Conservation (phyloP, 257 asterid species). For the Paulownia fortunei region DNA sequence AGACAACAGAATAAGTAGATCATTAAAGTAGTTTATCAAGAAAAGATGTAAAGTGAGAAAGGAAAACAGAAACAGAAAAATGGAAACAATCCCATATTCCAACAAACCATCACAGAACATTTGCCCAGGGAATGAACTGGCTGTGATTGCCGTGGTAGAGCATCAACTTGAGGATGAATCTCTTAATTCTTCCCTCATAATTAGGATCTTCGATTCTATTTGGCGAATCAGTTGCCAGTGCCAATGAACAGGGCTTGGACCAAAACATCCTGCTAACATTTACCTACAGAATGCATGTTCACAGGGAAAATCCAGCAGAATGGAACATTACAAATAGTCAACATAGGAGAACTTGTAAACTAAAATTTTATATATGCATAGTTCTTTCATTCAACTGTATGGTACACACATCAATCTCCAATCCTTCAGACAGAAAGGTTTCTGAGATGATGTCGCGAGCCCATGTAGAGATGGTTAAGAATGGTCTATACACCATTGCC, state of each 20-base stretch:
- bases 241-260: slow-evolving; percentile 77
- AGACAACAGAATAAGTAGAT: no score
- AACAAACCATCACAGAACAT: slow-evolving; percentile 30
- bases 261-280: slow-evolving; percentile 75
- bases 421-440: not conserved
- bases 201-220: slow-evolving; percentile 63
- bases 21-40: no score
- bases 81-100: slow-evolving; percentile 11
- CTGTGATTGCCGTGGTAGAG: slow-evolving; percentile 77
- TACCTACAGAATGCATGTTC: slow-evolving; percentile 44
- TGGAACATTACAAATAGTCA: not conserved
- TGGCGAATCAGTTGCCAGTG: slow-evolving; percentile 64
- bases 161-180: slow-evolving; percentile 59
- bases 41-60: not conserved
- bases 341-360: not conserved
- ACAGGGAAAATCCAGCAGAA: not conserved
- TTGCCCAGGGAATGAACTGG: slow-evolving; percentile 72
- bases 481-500: not conserved
- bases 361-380: not conserved
- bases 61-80: not conserved
- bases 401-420: not conserved
- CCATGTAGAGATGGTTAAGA: not conserved
- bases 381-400: not conserved
- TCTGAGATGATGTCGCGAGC: not conserved
- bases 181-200: slow-evolving; percentile 62